phyloP scores from a whole-genome alignment of 2,329 filamentous ascomycete species.

The Verticillium nubilum region DNA sequence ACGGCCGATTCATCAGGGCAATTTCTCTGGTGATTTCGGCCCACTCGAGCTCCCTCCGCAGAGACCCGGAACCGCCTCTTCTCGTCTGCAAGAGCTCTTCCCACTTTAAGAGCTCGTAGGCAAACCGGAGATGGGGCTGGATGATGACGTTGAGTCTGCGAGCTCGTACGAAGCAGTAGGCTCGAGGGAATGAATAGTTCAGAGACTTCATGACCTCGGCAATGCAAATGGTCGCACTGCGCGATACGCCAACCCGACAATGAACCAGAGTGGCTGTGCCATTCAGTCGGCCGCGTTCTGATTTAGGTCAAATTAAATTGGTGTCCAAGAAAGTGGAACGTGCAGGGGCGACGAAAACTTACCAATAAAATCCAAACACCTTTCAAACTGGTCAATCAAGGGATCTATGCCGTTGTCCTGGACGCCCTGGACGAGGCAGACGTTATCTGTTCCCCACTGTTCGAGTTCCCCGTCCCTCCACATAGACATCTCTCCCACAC shows the following conservation, averaged over 20 bases:
- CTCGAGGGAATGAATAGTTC: conserved; percentile 77
- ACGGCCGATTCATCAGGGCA: conserved; percentile 92
- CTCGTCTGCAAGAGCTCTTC: conserved; percentile 67
- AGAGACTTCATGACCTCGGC: conserved; percentile 92
- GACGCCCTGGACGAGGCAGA: conserved; percentile 77
- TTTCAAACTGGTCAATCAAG: conserved; percentile 76
- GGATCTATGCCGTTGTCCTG: conserved; percentile 98
- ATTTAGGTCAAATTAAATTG: conserved; percentile 5
- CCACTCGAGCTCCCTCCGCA: conserved; percentile 86
- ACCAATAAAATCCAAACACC: conserved; percentile 92
- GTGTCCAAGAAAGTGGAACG: background rate
- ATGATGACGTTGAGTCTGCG: conserved; percentile 95
- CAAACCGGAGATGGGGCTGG: conserved; percentile 90
- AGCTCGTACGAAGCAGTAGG: conserved; percentile 94
- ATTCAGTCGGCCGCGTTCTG: conserved; percentile 72
- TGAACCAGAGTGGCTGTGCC: conserved; percentile 88
- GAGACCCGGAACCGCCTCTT: conserved; percentile 25
- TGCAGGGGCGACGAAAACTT: conserved; percentile 28
- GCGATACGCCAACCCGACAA: conserved; percentile 90
- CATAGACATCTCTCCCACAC: conserved; percentile 81
- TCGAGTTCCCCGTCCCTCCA: conserved; percentile 71
- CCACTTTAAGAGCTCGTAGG: conserved; percentile 94
- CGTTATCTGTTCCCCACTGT: conserved; percentile 70
- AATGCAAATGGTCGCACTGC: conserved; percentile 95
- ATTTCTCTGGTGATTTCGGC: conserved; percentile 82